Evolutionary conservation across 495 filamentous ascomycete species (phyloP).

Genomic region (Neurospora sp.): DNA sequence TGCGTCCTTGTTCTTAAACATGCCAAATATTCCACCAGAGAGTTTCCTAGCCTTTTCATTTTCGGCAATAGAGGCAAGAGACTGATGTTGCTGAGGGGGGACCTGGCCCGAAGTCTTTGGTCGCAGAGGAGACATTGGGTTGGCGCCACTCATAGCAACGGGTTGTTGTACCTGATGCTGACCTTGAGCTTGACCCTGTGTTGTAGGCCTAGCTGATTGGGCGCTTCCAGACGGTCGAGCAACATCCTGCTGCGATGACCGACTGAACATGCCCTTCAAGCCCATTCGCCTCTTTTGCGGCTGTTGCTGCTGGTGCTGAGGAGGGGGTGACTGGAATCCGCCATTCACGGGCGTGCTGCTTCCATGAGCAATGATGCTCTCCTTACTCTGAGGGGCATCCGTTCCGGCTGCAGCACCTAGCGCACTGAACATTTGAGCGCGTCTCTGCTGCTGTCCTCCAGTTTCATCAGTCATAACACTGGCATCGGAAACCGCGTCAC

Average conservation of each 20-base stretch:
- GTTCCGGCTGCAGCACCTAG: constrained; percentile 2
- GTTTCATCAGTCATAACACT: constrained; percentile 25
- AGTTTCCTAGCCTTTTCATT: constrained; percentile 10
- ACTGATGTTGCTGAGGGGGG: neutral
- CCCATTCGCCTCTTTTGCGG: constrained; percentile 27
- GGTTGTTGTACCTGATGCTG: neutral
- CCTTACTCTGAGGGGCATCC: constrained; percentile 17
- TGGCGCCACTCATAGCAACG: constrained; percentile 2
- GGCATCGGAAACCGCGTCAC: constrained; percentile 27
- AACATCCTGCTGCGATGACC: constrained; percentile 3
- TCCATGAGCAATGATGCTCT: constrained; percentile 21
- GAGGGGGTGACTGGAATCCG: constrained; percentile 3
- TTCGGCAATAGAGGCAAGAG: neutral
- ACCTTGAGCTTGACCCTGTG: constrained; percentile 5
- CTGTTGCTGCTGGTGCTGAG: constrained; percentile 9
- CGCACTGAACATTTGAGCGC: constrained; percentile 8
- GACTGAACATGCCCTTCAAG: constrained; percentile 17
- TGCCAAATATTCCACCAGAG: constrained; percentile 19
- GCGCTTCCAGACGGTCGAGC: neutral
- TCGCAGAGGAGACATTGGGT: neutral
- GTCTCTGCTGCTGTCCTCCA: constrained; percentile 9
- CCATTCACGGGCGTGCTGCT: constrained; percentile 13
- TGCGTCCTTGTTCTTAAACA: constrained; percentile 13
- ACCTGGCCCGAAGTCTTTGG: neutral
- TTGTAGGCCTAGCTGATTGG: neutral